These are phyloP conservation scores for Cutaneotrichosporon sp. DNA, from an alignment of 1,284 basidiomycete species.

Conservation along the genomic window DNA sequence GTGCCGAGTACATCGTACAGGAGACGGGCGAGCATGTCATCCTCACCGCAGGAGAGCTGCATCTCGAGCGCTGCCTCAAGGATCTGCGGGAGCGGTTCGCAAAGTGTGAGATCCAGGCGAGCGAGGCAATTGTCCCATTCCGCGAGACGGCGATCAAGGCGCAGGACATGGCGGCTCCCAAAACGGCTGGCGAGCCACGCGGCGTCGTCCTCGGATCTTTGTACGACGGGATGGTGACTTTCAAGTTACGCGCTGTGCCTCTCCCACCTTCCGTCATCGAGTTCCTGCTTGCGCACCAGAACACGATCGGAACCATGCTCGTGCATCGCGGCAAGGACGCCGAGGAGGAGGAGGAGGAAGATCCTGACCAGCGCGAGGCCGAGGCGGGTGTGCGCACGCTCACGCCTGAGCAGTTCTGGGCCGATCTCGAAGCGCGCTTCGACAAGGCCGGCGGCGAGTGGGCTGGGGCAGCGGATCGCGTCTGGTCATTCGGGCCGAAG, in stretches of 20 bases:
- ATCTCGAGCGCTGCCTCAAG: conserved; percentile 94
- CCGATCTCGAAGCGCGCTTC: conserved; percentile 65
- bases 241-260: conserved; percentile 77
- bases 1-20: conserved; percentile 95
- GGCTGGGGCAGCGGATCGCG: conserved; percentile 66
- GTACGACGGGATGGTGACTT: conserved; percentile 72
- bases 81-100: conserved; percentile 95
- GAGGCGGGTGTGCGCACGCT: conserved; percentile 58
- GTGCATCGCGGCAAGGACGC: conserved; percentile 41
- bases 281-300: conserved; percentile 72
- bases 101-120: conserved; percentile 85
- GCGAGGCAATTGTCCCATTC: conserved; percentile 96
- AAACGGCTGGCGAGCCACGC: conserved; percentile 67
- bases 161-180: conserved; percentile 82
- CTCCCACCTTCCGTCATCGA: conserved; percentile 66
- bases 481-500: conserved; percentile 93
- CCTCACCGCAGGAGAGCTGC: conserved; percentile 91
- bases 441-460: conserved; percentile 75
- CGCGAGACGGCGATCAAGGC: conserved; percentile 88
- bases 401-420: conserved; percentile 78
- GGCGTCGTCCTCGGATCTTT: conserved; percentile 75
- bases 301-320: conserved; percentile 44
- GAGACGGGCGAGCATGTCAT: conserved; percentile 98
- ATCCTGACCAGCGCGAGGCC: conserved; percentile 48
- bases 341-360: conserved; percentile 31